Evolutionary conservation across 352 stramenopile species (phyloP).

Genomic region (Globisporangium cederbergense): DNA sequence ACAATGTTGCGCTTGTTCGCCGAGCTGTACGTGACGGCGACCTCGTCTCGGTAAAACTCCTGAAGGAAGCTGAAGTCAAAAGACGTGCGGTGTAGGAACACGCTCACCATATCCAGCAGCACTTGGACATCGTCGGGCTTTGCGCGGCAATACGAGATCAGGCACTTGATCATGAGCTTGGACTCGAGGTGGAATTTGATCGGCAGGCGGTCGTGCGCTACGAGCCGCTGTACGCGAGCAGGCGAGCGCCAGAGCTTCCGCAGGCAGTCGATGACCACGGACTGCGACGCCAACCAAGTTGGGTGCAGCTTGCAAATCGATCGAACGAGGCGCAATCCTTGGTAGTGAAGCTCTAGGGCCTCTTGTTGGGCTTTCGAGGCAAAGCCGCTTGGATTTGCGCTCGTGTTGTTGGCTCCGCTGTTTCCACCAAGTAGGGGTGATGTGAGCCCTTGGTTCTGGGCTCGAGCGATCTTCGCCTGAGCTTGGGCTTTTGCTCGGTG

Average conservation of each 20-base stretch:
- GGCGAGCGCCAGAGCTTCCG: slow-evolving; percentile 93
- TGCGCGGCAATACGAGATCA: slow-evolving; percentile 92
- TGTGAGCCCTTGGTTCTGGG: slow-evolving; percentile 54
- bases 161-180: slow-evolving; percentile 92
- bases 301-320: slow-evolving; percentile 89
- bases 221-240: slow-evolving; percentile 69
- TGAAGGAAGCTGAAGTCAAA: slow-evolving; percentile 96
- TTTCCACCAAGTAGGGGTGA: slow-evolving; percentile 29
- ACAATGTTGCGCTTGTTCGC: slow-evolving; percentile 85
- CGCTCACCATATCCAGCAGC: slow-evolving; percentile 93
- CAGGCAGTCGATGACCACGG: slow-evolving; percentile 91
- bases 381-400: slow-evolving; percentile 37
- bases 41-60: slow-evolving; percentile 84
- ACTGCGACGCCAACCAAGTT: slow-evolving; percentile 82
- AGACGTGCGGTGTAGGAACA: slow-evolving; percentile 92
- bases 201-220: slow-evolving; percentile 68
- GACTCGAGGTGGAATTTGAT: slow-evolving; percentile 95
- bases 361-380: slow-evolving; percentile 80
- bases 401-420: slow-evolving; percentile 14
- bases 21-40: slow-evolving; percentile 58
- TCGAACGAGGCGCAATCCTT: slow-evolving; percentile 91
- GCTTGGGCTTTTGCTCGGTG: slow-evolving; percentile 84
- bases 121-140: slow-evolving; percentile 95
- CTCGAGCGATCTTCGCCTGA: slow-evolving; percentile 81
- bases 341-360: slow-evolving; percentile 92